These are phyloP conservation scores for Ulvella scutata DNA, from an alignment of 139 green algal genomes.

Conservation along the genomic window DNA sequence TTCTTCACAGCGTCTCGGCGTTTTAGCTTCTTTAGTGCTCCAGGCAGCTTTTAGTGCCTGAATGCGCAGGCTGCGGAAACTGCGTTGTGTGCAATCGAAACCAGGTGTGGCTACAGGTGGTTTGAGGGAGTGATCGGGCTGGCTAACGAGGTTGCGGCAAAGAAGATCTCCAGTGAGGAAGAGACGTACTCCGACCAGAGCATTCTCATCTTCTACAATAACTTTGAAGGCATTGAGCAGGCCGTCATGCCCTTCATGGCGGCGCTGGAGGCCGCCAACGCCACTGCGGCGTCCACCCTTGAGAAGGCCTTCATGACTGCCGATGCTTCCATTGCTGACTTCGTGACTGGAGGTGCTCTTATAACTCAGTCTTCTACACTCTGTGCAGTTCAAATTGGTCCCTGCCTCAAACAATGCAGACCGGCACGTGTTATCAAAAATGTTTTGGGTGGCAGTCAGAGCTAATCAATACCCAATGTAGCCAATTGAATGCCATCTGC, in stretches of 20 bases:
- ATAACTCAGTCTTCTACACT: background rate
- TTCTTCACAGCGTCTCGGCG: background rate
- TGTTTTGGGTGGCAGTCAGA: too few relatives aligned
- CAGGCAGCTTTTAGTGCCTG: too few relatives aligned
- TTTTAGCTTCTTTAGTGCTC: too few relatives aligned
- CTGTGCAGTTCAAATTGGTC: too few relatives aligned
- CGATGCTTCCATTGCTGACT: background rate
- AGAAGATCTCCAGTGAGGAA: slow-evolving; percentile 22
- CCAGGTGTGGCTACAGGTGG: too few relatives aligned
- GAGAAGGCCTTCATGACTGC: background rate
- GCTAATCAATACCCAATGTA: too few relatives aligned
- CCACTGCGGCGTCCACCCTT: background rate
- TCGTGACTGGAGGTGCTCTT: background rate
- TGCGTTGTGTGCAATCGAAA: too few relatives aligned
- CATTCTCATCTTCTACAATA: slow-evolving; percentile 26
- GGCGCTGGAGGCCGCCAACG: background rate
- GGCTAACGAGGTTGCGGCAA: slow-evolving; percentile 14
- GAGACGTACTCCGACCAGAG: slow-evolving; percentile 18
- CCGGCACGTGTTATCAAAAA: too few relatives aligned
- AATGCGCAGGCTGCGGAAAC: too few relatives aligned
- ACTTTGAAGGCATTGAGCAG: slow-evolving; percentile 10
- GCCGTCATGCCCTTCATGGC: background rate
- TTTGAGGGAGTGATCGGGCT: slow-evolving; percentile 14
- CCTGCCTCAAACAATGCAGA: too few relatives aligned
- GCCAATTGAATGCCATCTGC: too few relatives aligned